phyloP scores from a whole-genome alignment of 2,329 filamentous ascomycete genomes.

The Neonectria faginata region DNA sequence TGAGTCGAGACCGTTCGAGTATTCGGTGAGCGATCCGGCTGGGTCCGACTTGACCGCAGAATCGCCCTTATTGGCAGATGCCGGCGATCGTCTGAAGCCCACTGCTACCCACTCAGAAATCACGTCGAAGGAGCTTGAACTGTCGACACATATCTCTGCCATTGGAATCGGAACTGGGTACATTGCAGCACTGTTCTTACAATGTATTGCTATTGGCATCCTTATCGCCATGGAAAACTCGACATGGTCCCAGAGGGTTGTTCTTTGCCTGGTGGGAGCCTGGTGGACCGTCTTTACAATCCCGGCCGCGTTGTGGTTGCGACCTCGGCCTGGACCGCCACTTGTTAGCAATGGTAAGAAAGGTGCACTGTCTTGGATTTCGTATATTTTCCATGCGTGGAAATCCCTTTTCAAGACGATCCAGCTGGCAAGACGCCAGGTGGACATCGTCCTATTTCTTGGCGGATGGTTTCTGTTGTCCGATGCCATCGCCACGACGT shows the following conservation, averaged over 20 bases:
- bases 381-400: constrained; percentile 88
- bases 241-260: constrained; percentile 86
- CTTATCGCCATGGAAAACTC: constrained; percentile 79
- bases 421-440: constrained; percentile 76
- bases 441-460: constrained; percentile 83
- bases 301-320: constrained; percentile 87
- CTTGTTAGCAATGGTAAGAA: constrained; percentile 61
- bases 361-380: constrained; percentile 63
- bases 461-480: constrained; percentile 94
- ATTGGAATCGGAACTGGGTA: constrained; percentile 96
- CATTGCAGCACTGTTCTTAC: constrained; percentile 84
- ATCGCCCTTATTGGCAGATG: constrained; percentile 59
- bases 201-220: constrained; percentile 82
- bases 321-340: constrained; percentile 88
- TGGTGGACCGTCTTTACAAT: constrained; percentile 97
- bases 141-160: constrained; percentile 92
- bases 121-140: constrained; percentile 75
- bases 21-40: constrained; percentile 48
- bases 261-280: constrained; percentile 84
- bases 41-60: constrained; percentile 55
- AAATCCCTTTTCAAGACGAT: constrained; percentile 84
- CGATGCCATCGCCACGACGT: constrained; percentile 94
- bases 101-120: constrained; percentile 60
- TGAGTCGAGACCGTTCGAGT: constrained; percentile 53
- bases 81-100: constrained; percentile 51